Evolutionary conservation across 2,329 filamentous ascomycete genomes (phyloP), one percentile per base, ranked within the genome.

Genomic region (Arthrobotrys musiformis): DNA sequence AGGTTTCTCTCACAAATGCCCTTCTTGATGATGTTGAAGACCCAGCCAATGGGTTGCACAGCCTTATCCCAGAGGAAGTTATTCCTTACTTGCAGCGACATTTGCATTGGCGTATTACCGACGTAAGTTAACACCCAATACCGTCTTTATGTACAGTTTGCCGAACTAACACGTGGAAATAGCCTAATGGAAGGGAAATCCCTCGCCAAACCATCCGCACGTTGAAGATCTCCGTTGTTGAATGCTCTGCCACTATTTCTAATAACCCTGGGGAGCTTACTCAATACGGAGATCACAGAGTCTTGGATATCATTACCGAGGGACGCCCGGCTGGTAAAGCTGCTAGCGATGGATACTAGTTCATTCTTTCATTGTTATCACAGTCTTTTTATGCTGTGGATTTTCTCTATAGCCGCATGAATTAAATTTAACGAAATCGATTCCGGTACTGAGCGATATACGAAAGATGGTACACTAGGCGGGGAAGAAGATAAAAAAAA

Each of bases 1-100:
- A 82, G 42, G 82, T 86, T 2, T 83, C 82, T 0, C 74, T 86
- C 5, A 85, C 85, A 0, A 81, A 81, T 1, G 82, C 81, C 17
- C 79, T 85, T 15, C 62, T 83, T 9, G 81, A 83, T 22, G 79
- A 82, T 60, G 81, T 83, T 42, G 68, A 70, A 33, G 74, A 78
- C 28, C 76, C 82, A 9, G 80, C 79, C 7, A 81, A 81, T 15
- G 76, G 80, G 30, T 72, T 83, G 17, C 78, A 79, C 3, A 81
- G 80, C 11, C 63, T 84, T 37, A 79, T 82, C 7, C 79, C 79
- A 4, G 81, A 80, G 15, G 80, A 82, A 26, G 83, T 84, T 0
- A 69, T 82, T 28, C 80, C 81, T 9, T 83, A 80, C 40, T 60
- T 83, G 67, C 81, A 74, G 28, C 67, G 79, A 26, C 79, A 82